A percentile compares a stretch with the other conserved stretches of the same genome.
phyloP scores from a whole-genome alignment of 495 filamentous ascomycete species.

The Talaromyces nanjingensis region DNA sequence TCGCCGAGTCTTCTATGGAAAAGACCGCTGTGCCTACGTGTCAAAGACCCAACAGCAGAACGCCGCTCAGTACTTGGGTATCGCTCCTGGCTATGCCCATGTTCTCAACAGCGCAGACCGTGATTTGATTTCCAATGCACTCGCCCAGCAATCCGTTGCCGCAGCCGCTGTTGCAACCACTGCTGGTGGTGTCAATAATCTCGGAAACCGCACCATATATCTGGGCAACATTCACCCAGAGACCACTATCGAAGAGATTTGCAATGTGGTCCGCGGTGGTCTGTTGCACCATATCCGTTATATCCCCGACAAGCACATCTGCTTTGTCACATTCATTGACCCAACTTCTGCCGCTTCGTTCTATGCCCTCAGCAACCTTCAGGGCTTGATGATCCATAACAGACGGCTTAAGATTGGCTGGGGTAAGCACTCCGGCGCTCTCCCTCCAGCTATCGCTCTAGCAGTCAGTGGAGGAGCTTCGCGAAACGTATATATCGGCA shows the following conservation, averaged over 20 bases:
- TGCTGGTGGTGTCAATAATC: conserved; percentile 91
- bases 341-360: conserved; percentile 96
- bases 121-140: conserved; percentile 88
- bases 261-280: conserved; percentile 91
- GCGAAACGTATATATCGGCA: conserved; percentile 95
- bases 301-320: conserved; percentile 99
- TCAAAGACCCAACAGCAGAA: conserved; percentile 99
- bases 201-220: conserved; percentile 96
- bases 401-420: conserved; percentile 96
- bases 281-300: conserved; percentile 96
- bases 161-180: conserved; percentile 95
- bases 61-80: conserved; percentile 94
- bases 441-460: conserved; percentile 91
- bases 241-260: conserved; percentile 97
- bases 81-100: conserved; percentile 94
- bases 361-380: conserved; percentile 93
- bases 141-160: conserved; percentile 95
- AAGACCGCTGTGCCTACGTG: conserved; percentile 96
- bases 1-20: conserved; percentile 94
- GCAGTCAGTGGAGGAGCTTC: conserved; percentile 93
- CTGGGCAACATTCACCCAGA: conserved; percentile 98
- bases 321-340: conserved; percentile 99
- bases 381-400: conserved; percentile 99
- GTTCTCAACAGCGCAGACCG: conserved; percentile 92
- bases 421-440: conserved; percentile 97